These are phyloP conservation scores for Eustoma russellianum DNA, from an alignment of 257 asterid species.

Conservation along the genomic window DNA sequence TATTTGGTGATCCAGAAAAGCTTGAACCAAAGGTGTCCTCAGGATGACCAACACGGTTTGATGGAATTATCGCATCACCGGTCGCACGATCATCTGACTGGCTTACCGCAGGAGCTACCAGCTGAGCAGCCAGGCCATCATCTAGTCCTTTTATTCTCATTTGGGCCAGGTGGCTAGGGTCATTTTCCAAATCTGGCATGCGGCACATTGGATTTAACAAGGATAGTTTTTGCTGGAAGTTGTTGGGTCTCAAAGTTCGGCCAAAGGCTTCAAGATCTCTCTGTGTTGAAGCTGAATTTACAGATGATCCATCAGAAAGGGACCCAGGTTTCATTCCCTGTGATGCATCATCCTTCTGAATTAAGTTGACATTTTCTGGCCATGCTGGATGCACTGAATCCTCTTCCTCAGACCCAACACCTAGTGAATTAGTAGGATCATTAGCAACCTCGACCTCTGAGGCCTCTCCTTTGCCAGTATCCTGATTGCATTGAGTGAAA, in stretches of 20 bases:
- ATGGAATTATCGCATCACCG: constrained; percentile 33
- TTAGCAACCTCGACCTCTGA: constrained; percentile 14
- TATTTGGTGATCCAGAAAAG: constrained; percentile 32
- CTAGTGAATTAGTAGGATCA: constrained; percentile 26
- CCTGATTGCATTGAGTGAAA: constrained; percentile 19
- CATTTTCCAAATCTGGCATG: constrained; percentile 36
- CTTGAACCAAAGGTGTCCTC: constrained; percentile 35
- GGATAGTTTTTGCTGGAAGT: constrained; percentile 37
- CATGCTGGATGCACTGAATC: constrained; percentile 21
- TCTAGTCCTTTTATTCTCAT: constrained; percentile 60
- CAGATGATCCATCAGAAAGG: constrained; percentile 45
- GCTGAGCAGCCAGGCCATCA: constrained; percentile 24
- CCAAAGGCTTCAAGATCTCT: constrained; percentile 80
- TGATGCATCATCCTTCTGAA: constrained; percentile 23
- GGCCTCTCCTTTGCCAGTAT: constrained; percentile 20
- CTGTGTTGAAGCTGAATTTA: constrained; percentile 46
- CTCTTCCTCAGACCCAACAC: constrained; percentile 27
- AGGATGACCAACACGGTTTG: constrained; percentile 23
- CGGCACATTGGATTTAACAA: constrained; percentile 48
- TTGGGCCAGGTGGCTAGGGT: constrained; percentile 45
- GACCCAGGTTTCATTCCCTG: constrained; percentile 28
- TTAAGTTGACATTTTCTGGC: constrained; percentile 18
- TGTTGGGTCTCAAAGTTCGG: constrained; percentile 55
- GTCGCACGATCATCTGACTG: constrained; percentile 30
- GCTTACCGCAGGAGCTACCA: constrained; percentile 20